Percentiles rank a stretch among this genome's conserved stretches.
Conservation (phyloP, 163 green algal species). For the Chloromonas sp. region DNA sequence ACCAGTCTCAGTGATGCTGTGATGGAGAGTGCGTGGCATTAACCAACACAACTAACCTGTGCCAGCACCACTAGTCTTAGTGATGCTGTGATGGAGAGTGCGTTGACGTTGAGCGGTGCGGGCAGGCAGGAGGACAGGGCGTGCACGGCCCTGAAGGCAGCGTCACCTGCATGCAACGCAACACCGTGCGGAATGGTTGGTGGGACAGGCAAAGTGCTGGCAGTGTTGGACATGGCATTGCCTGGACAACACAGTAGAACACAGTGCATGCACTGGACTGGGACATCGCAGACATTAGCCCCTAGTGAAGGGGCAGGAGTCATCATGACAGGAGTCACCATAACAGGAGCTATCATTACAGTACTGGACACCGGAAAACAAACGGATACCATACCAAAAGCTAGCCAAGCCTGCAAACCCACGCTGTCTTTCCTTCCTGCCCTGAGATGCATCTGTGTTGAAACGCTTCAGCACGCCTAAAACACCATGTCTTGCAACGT, state of each 20-base stretch:
- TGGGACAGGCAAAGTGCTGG: background rate
- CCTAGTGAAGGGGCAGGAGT: too few relatives aligned
- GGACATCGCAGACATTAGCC: too few relatives aligned
- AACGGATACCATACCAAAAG: too few relatives aligned
- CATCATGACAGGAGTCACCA: too few relatives aligned
- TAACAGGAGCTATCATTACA: too few relatives aligned
- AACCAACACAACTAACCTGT: slow-evolving; percentile 9
- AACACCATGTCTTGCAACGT: background rate
- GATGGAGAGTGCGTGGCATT: background rate
- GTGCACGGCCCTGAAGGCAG: slow-evolving; percentile 58
- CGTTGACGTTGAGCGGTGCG: slow-evolving; percentile 34
- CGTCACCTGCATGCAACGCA: slow-evolving; percentile 29
- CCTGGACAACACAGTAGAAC: background rate
- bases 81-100: slow-evolving; percentile 43
- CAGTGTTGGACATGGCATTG: background rate
- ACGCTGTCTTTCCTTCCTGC: too few relatives aligned
- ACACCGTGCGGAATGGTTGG: background rate
- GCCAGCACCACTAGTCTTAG: slow-evolving; percentile 51
- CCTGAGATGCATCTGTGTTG: too few relatives aligned
- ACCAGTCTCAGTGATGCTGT: slow-evolving; percentile 32
- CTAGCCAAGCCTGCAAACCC: too few relatives aligned
- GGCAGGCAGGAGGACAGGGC: slow-evolving; percentile 65
- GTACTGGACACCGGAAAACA: too few relatives aligned
- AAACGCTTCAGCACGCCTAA: background rate
- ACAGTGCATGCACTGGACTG: background rate